A percentile compares a stretch with the other conserved stretches of the same genome.
phyloP scores from a whole-genome alignment of 176 grass and related monocot genomes.

The Aegilops longissima region DNA sequence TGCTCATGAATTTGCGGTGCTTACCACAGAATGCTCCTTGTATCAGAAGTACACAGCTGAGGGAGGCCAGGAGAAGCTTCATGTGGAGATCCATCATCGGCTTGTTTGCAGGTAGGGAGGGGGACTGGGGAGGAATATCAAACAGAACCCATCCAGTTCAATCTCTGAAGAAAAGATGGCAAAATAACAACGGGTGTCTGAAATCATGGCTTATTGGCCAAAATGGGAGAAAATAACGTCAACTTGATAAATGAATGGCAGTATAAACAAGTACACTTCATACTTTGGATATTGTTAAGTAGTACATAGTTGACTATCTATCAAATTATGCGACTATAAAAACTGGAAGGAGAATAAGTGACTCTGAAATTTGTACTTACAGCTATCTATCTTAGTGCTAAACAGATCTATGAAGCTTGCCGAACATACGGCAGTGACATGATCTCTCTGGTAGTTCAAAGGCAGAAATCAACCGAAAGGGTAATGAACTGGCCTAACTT shows the following conservation, averaged over 20 bases:
- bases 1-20: conserved; percentile 18
- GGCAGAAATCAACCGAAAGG: neutral
- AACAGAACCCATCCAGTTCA: conserved; percentile 6
- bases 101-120: conserved; percentile 16
- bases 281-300: neutral
- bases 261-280: neutral
- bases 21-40: conserved; percentile 60
- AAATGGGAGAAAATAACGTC: neutral
- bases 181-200: conserved; percentile 1
- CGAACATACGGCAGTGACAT: neutral
- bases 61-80: conserved; percentile 53
- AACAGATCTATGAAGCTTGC: neutral
- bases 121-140: conserved; percentile 11
- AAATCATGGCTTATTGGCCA: neutral
- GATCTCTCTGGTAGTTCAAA: neutral
- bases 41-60: conserved; percentile 46
- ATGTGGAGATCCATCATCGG: conserved; percentile 55
- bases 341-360: neutral
- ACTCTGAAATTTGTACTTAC: neutral
- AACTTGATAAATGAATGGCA: conserved; percentile 36
- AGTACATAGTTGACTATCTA: conserved; percentile 18
- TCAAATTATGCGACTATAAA: neutral
- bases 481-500: neutral
- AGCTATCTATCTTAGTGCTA: neutral
- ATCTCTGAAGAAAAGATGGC: conserved; percentile 34